Base-by-base conservation (phyloP, 257 asterid species). In the Mitragyna speciosa region DNA sequence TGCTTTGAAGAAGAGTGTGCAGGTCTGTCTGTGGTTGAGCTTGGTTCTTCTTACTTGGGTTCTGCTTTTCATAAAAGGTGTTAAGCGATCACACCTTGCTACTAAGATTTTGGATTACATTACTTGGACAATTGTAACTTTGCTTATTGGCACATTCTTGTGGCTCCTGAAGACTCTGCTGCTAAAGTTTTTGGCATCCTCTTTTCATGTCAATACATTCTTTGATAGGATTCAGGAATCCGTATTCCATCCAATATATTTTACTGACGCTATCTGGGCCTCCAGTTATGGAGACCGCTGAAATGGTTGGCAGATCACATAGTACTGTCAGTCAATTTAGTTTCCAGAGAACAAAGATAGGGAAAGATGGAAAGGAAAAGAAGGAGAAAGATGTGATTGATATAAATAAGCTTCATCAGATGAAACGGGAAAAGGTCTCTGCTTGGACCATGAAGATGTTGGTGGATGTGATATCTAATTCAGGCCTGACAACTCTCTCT, bases 371-470 rank as follows among this genome's bases (percentile, higher is more conserved):
- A n/a, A 87, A 86, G 79, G 88, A 83, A 74, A 86, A 88, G 88
- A 84, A 90, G 85, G 83, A 72, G 80, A 87, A 87, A 69, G 81
- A 80, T 69, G 86, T 82, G 41, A 86, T 91, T 30, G 94, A 94
- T 84, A 86, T 94, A 59, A 88, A 84, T 76, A 89, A 89, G 79
- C 92, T 92, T 49, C 94, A 92, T 76, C 87, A 78, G 79, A 92
- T 94, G 97, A 94, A 90, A 85, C 91, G 87, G 70, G 97, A 89
- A 45, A 94, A 94, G 87, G 97, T 94, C 77, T 86, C 97, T 8
- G 92, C 98, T 26, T 92, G 96, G 97, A 94, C 98, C n/a, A 89
- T 94, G 94, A 92, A 92, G 76, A 91, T 83, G 96, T 83, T 92
- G 56, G 89, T 92, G 47, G 97, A 92, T 75, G 88, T 82, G 74